Conservation (phyloP, 352 stramenopile species). For the Phytopythium chamaehyphon region DNA sequence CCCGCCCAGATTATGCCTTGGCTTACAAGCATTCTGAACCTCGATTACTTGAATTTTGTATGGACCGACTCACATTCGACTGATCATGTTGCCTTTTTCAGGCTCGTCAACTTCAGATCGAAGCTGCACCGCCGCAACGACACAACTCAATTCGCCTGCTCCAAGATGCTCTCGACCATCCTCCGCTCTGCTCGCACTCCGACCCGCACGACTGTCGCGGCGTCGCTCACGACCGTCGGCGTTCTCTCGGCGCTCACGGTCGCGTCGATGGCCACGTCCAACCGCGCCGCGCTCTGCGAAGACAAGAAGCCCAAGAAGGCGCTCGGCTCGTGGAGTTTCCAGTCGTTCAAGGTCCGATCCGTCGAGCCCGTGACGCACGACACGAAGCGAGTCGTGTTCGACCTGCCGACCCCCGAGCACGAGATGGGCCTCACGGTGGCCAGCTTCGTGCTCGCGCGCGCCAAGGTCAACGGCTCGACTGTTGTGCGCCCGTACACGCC, state of each 20-base stretch:
- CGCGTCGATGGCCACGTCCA: slow-evolving; percentile 16
- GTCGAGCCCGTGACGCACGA: slow-evolving; percentile 57
- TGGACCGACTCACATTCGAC: too few species aligned
- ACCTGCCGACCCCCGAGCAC: slow-evolving; percentile 45
- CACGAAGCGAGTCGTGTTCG: slow-evolving; percentile 55
- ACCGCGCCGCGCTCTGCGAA: slow-evolving; percentile 14
- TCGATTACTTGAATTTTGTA: slow-evolving; percentile 1
- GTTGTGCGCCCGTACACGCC: slow-evolving; percentile 83
- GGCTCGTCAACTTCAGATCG: slow-evolving; percentile 2
- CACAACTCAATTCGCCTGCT: slow-evolving; percentile 10
- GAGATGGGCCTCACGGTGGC: slow-evolving; percentile 56
- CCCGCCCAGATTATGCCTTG: background rate
- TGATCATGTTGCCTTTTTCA: too few species aligned
- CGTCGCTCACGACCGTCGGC: slow-evolving; percentile 17
- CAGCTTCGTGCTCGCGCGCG: slow-evolving; percentile 57
- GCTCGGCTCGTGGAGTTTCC: slow-evolving; percentile 54
- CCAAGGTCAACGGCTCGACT: slow-evolving; percentile 43
- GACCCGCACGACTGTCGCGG: slow-evolving; percentile 12
- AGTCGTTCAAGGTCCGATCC: slow-evolving; percentile 54
- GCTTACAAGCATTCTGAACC: background rate
- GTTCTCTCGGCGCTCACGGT: slow-evolving; percentile 27
- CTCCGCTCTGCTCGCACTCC: slow-evolving; percentile 17
- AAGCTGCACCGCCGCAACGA: background rate
- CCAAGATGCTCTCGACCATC: slow-evolving; percentile 25
- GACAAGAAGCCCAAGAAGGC: slow-evolving; percentile 27